These are phyloP conservation scores for Nigrospora osmanthi DNA, from an alignment of 2,329 filamentous ascomycete genomes.

Conservation along the genomic window DNA sequence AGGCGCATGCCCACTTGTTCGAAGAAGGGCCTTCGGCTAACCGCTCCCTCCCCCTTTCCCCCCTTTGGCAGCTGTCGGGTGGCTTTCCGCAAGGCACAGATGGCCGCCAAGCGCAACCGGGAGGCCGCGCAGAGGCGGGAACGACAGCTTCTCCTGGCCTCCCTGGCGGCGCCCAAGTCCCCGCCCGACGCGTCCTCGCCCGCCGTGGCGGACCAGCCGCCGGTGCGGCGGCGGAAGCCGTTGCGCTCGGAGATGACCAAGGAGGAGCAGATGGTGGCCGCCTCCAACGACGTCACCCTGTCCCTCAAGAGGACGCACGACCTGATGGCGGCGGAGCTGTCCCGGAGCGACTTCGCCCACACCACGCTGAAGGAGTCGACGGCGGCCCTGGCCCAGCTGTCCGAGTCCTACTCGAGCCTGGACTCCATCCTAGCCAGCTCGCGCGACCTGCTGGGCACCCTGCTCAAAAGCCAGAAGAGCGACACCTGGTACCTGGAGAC, in stretches of 20 bases:
- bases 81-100: slow-evolving; percentile 74
- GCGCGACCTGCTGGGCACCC: slow-evolving; percentile 64
- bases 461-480: slow-evolving; percentile 84
- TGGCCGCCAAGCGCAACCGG: slow-evolving; percentile 69
- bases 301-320: slow-evolving; percentile 80
- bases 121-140: slow-evolving; percentile 68
- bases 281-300: slow-evolving; percentile 75
- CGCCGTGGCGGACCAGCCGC: slow-evolving; percentile 9
- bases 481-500: slow-evolving; percentile 98
- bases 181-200: slow-evolving; percentile 27
- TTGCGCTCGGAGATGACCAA: slow-evolving; percentile 28
- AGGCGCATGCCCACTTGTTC: too few species aligned
- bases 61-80: slow-evolving; percentile 38
- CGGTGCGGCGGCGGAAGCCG: slow-evolving; percentile 23
- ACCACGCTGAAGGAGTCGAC: slow-evolving; percentile 82
- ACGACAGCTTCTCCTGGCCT: slow-evolving; percentile 65
- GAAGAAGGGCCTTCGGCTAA: neutral
- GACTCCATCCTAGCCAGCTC: slow-evolving; percentile 71
- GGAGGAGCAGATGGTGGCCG: slow-evolving; percentile 64
- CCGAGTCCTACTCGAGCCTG: slow-evolving; percentile 73
- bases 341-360: slow-evolving; percentile 81
- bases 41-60: slow-evolving; percentile 6
- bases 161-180: slow-evolving; percentile 14
- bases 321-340: slow-evolving; percentile 77
- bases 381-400: slow-evolving; percentile 70